A percentile compares a stretch with the other conserved stretches of the same genome.
Conservation (phyloP, 2,329 filamentous ascomycete species). For the Cordyceps fumosorosea region DNA sequence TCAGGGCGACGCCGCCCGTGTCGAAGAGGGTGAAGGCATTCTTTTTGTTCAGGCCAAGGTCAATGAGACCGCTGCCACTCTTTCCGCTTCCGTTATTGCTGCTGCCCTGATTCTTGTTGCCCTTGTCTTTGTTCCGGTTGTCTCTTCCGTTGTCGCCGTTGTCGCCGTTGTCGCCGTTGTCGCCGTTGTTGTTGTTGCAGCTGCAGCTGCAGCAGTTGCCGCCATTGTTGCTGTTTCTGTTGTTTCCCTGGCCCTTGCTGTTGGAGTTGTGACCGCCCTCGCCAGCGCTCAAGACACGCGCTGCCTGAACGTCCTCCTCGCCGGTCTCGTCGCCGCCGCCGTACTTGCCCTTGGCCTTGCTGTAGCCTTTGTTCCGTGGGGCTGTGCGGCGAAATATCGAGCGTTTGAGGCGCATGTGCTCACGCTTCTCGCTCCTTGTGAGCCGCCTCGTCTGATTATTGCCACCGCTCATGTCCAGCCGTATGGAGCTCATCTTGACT, state of each 20-base stretch:
- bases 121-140: background rate
- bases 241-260: background rate
- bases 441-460: background rate
- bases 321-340: background rate
- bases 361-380: too few relatives aligned
- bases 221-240: background rate
- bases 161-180: background rate
- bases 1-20: background rate
- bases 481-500: background rate
- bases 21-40: background rate
- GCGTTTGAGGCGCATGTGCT: background rate
- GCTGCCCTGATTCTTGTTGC: background rate
- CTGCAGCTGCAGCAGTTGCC: background rate
- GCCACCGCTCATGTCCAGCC: constrained; percentile 2
- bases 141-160: background rate
- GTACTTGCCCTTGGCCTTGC: background rate
- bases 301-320: background rate
- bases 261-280: background rate
- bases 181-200: background rate
- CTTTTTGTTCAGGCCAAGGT: background rate
- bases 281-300: background rate
- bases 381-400: background rate
- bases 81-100: background rate
- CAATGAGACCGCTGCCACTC: background rate
- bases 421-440: background rate